phyloP scores from a whole-genome alignment of 306 rosid species.

The Castanea mollissima region DNA sequence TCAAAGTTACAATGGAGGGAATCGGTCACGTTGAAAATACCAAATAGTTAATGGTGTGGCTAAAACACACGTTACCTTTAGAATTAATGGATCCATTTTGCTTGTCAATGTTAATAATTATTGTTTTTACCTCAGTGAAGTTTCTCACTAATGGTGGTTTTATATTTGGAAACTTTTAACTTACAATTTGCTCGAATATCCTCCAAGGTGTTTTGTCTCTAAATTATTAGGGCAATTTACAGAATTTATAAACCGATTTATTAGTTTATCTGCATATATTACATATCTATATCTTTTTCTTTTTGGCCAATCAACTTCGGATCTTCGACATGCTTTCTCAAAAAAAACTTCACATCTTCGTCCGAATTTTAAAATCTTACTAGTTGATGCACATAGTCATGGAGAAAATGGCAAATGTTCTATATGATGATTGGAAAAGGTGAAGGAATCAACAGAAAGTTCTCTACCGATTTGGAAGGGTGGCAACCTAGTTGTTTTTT shows the following conservation, averaged over 20 bases:
- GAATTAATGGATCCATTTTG: neutral
- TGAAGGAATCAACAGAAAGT: neutral
- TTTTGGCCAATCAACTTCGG: neutral
- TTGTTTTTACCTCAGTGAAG: neutral
- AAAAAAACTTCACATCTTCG: neutral
- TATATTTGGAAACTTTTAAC: neutral
- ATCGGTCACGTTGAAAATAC: too few relatives aligned
- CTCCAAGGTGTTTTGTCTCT: neutral
- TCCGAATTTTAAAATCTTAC: neutral
- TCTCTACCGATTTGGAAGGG: neutral
- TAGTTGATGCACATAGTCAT: neutral
- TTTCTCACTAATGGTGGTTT: neutral
- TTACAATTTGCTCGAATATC: neutral
- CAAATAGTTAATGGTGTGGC: too few relatives aligned
- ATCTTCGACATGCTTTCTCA: neutral
- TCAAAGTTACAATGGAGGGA: too few relatives aligned
- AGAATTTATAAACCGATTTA: neutral
- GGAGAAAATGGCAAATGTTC: neutral
- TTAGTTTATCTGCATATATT: neutral
- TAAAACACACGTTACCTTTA: too few relatives aligned
- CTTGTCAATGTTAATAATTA: neutral
- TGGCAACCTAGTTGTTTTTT: neutral
- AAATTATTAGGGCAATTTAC: neutral
- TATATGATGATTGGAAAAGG: neutral
- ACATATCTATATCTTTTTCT: neutral